Base-by-base conservation (phyloP, 2,329 filamentous ascomycete species). In the Colletotrichum lini region DNA sequence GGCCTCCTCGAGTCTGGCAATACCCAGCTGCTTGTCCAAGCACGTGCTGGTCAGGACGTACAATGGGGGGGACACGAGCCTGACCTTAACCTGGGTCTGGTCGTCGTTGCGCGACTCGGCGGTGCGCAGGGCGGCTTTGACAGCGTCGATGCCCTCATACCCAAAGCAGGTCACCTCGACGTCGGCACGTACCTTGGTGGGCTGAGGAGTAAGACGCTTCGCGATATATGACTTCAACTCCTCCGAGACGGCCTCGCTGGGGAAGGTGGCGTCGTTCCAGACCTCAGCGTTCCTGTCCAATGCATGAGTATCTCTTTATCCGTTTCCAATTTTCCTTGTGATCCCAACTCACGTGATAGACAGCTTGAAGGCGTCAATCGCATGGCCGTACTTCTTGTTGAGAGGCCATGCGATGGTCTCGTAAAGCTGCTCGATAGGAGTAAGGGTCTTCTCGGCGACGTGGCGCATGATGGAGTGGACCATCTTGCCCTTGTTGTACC, bases 401-500 rank as follows among this genome's bases (percentile, higher is more conserved):
- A 99, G 86, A 61, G 97, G 96, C 97, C 97, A 99, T 75, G 92
- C 94, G 81, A 99, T 98, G 76, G 88, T 91, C 88, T 98, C 92
- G 85, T 99, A 99, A 69, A 99, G 90, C 63, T 91, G 89, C 87
- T 98, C 94, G 79, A 99, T 97, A n/a, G 96, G 95, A 40, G 91
- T 93, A 80, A 93, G 91, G 53, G 95, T 97, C 89, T 98, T 98
- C 87, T 99, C 95, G 76, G 96, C 96, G 74, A 99, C 96, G 83
- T 99, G 96, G 82, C 96, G 93, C 94, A 99, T 96, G 84, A 99
- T 98, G 65, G 94, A 97, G 85, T 99, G 96, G 50, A 98, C 96
- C 88, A 98, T 97, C 88, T 99, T 99, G 87, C 94, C 94, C 92
- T 99, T 99, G 90, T 99, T 99, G 89, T 98, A 99, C 77, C 96